phyloP scores from a whole-genome alignment of 345 rosid genomes.

The Bruguiera sexangula region DNA sequence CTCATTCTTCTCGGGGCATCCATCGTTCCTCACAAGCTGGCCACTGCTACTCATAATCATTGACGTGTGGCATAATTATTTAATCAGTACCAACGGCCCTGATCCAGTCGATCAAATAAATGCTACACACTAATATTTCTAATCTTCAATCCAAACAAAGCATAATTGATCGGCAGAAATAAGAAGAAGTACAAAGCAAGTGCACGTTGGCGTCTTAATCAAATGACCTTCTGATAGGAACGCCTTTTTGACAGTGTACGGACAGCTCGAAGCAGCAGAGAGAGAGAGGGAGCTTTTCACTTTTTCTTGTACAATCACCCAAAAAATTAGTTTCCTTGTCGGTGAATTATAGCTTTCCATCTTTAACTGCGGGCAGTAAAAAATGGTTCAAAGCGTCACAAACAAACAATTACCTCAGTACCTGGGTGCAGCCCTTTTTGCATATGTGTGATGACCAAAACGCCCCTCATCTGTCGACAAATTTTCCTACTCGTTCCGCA shows the following conservation, averaged over 20 bases:
- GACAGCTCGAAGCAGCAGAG: slow-evolving; percentile 14
- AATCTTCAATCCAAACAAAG: no score
- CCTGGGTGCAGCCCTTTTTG: slow-evolving; percentile 10
- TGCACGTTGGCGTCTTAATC: slow-evolving; percentile 53
- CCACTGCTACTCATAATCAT: neutral
- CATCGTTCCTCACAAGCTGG: no score
- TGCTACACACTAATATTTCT: neutral
- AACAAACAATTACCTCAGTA: slow-evolving; percentile 5
- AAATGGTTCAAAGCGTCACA: neutral
- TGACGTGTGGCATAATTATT: neutral
- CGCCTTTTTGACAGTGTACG: slow-evolving; percentile 40
- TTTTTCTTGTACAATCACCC: neutral
- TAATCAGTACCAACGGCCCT: slow-evolving; percentile 11
- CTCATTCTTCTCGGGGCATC: neutral
- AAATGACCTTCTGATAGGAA: slow-evolving; percentile 41
- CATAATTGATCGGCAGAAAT: neutral
- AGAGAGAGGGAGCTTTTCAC: neutral
- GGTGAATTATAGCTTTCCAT: no score
- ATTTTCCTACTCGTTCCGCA: neutral
- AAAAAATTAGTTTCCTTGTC: neutral
- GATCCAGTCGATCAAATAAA: slow-evolving; percentile 7
- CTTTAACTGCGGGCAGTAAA: slow-evolving; percentile 9
- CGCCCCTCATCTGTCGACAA: slow-evolving; percentile 12
- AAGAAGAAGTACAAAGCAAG: slow-evolving; percentile 27
- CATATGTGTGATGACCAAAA: slow-evolving; percentile 8